phyloP scores from a whole-genome alignment of 2,329 filamentous ascomycete species.

The Teratosphaeria viscida region DNA sequence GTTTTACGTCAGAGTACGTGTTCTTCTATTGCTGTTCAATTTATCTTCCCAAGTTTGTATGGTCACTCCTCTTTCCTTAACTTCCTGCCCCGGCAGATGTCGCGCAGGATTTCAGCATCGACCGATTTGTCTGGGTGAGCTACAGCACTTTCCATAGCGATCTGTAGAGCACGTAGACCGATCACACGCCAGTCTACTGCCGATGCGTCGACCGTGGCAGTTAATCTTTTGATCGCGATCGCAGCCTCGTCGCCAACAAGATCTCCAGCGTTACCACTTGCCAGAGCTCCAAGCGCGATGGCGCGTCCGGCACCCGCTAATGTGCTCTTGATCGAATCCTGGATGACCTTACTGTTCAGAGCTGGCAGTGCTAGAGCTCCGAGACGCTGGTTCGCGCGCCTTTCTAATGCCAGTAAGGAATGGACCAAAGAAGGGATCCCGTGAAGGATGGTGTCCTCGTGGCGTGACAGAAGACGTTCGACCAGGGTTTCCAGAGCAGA shows the following conservation, averaged over 20 bases:
- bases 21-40: too few relatives aligned
- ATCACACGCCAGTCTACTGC: slow-evolving; percentile 37
- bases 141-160: slow-evolving; percentile 10
- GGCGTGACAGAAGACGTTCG: slow-evolving; percentile 18
- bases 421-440: slow-evolving; percentile 14
- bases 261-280: slow-evolving; percentile 7
- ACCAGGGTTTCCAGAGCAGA: slow-evolving; percentile 10
- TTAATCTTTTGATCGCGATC: slow-evolving; percentile 25
- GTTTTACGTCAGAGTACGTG: too few relatives aligned
- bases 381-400: slow-evolving; percentile 6
- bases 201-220: slow-evolving; percentile 15
- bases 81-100: slow-evolving; percentile 20
- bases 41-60: too few relatives aligned
- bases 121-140: background rate
- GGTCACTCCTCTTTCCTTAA: too few relatives aligned
- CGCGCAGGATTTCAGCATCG: slow-evolving; percentile 3
- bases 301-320: slow-evolving; percentile 32
- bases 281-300: slow-evolving; percentile 34
- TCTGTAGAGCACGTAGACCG: slow-evolving; percentile 29
- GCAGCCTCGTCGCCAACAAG: slow-evolving; percentile 10
- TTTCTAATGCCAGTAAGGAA: slow-evolving; percentile 8
- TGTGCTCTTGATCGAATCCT: slow-evolving; percentile 30
- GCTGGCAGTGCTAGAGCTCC: slow-evolving; percentile 11
- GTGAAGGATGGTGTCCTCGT: slow-evolving; percentile 17
- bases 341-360: slow-evolving; percentile 11